phyloP scores from a whole-genome alignment of 2,329 filamentous ascomycete species.

The Microdochium trichocladiopsis region DNA sequence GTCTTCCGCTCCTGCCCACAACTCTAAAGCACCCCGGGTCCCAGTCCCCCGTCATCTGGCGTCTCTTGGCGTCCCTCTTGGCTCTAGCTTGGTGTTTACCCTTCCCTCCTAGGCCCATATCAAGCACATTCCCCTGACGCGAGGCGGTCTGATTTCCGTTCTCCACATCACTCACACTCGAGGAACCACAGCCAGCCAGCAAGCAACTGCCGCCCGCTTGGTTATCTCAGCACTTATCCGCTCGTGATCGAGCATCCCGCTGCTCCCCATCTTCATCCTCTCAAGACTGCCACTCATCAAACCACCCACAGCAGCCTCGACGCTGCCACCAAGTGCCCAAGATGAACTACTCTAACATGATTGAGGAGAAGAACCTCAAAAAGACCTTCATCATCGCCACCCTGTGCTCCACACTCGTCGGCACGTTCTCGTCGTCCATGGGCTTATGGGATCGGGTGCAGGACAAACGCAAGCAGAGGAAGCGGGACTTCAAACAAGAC shows the following conservation, averaged over 20 bases:
- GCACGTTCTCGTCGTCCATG: conserved; percentile 27
- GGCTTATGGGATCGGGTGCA: conserved; percentile 26
- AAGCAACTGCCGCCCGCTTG: too few species aligned
- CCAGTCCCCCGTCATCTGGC: background rate
- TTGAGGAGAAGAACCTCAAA: conserved; percentile 26
- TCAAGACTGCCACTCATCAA: background rate
- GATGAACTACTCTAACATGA: conserved; percentile 17
- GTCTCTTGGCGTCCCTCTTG: background rate
- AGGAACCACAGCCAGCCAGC: too few species aligned
- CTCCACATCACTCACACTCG: background rate
- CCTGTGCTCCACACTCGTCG: conserved; percentile 27
- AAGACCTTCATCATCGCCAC: conserved; percentile 31
- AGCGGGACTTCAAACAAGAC: conserved; percentile 23
- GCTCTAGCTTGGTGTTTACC: background rate
- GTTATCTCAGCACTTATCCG: too few species aligned
- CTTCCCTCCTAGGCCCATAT: background rate
- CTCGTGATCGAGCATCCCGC: too few species aligned
- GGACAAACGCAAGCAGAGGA: conserved; percentile 21
- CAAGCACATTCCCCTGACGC: background rate
- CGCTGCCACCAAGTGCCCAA: background rate
- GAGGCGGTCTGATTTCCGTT: background rate
- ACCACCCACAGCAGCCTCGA: background rate
- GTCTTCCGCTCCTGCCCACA: background rate
- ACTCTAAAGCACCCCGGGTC: background rate
- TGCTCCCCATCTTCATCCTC: too few species aligned